phyloP scores from a whole-genome alignment of 768 basidiomycete species.

The Russula brevipes region DNA sequence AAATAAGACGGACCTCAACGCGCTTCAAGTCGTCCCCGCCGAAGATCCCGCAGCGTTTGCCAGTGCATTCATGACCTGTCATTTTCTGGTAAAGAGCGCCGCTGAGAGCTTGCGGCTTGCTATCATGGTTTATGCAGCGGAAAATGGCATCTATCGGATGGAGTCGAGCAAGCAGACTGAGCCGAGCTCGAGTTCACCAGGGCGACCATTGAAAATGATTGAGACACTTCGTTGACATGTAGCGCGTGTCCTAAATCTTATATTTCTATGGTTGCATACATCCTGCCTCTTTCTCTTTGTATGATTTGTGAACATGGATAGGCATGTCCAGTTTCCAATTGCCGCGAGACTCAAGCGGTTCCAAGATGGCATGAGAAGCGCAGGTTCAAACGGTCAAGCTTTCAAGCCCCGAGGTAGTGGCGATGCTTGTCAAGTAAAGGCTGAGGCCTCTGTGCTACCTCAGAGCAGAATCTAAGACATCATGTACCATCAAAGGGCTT shows the following conservation, averaged over 20 bases:
- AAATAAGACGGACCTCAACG: conserved; percentile 99
- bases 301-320: too few species aligned
- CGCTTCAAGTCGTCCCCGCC: conserved; percentile 90
- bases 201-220: neutral
- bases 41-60: conserved; percentile 93
- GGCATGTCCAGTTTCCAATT: too few species aligned
- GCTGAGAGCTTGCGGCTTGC: neutral
- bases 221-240: conserved; percentile 9
- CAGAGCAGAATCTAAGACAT: too few species aligned
- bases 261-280: too few species aligned
- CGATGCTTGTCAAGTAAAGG: too few species aligned
- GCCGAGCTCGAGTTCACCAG: conserved; percentile 39
- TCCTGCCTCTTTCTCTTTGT: too few species aligned
- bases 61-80: conserved; percentile 46
- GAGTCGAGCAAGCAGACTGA: conserved; percentile 94
- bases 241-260: neutral
- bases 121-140: conserved; percentile 38
- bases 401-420: too few species aligned
- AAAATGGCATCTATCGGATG: conserved; percentile 91
- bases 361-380: too few species aligned
- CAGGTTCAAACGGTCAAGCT: too few species aligned
- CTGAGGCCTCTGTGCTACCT: too few species aligned
- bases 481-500: too few species aligned
- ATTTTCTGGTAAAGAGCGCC: neutral
- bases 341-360: too few species aligned